A percentile compares a stretch with the other conserved stretches of the same genome.
Conservation (phyloP, 768 basidiomycete species). For the Suillus subalutaceus region DNA sequence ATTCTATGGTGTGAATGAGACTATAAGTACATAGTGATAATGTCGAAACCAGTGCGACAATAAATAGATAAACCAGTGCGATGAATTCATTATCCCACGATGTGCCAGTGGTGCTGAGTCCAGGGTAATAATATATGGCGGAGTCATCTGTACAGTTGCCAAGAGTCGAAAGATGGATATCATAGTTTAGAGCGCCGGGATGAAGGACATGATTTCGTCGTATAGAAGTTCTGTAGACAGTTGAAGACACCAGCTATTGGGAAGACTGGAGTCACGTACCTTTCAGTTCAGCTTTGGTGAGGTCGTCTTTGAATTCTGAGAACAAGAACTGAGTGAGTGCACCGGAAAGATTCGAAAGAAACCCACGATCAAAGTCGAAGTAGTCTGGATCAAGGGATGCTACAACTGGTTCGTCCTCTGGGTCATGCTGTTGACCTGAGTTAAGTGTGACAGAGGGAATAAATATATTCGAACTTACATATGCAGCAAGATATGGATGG, state of each 20-base stretch:
- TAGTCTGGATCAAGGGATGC: conserved; percentile 80
- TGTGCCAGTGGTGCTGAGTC: neutral
- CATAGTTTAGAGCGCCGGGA: conserved; percentile 54
- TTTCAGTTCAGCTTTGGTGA: conserved; percentile 80
- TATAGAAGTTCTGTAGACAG: conserved; percentile 61
- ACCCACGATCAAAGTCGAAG: conserved; percentile 87
- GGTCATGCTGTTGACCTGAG: conserved; percentile 61
- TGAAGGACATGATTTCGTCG: conserved; percentile 81
- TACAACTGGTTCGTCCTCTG: conserved; percentile 88
- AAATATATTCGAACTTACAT: conserved; percentile 45
- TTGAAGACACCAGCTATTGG: conserved; percentile 8
- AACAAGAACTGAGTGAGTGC: conserved; percentile 14
- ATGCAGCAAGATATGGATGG: conserved; percentile 82
- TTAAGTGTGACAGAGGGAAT: conserved; percentile 6
- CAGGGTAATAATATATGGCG: too few relatives aligned
- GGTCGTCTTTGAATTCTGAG: conserved; percentile 69
- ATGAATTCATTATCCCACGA: neutral
- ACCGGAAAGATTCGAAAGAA: neutral
- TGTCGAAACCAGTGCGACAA: neutral
- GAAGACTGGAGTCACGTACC: conserved; percentile 12
- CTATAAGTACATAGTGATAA: conserved; percentile 3
- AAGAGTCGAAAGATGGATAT: neutral
- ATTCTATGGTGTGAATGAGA: neutral
- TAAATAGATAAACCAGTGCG: conserved; percentile 1
- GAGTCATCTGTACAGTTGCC: neutral